These are phyloP conservation scores for Fusarium longipes DNA, from an alignment of 2,329 filamentous ascomycete species.

Conservation along the genomic window DNA sequence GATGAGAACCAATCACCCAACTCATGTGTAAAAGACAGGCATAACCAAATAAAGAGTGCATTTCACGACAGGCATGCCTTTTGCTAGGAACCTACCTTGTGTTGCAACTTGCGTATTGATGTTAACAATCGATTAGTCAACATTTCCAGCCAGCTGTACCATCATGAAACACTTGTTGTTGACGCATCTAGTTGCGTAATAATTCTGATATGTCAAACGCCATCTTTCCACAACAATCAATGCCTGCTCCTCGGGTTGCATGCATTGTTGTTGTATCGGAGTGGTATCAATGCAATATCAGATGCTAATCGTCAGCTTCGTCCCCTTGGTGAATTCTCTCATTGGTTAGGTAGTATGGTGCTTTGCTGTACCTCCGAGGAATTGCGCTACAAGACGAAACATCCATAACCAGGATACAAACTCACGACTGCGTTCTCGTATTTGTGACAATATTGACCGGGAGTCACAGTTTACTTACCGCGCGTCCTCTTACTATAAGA, in stretches of 20 bases:
- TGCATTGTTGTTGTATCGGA: slow-evolving; percentile 26
- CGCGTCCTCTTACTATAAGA: slow-evolving; percentile 8
- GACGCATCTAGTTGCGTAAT: slow-evolving; percentile 26
- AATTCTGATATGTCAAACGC: slow-evolving; percentile 32
- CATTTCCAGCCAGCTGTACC: slow-evolving; percentile 27
- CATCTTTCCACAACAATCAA: slow-evolving; percentile 23
- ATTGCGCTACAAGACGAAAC: slow-evolving; percentile 21
- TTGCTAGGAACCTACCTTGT: slow-evolving; percentile 1
- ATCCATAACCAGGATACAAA: slow-evolving; percentile 17
- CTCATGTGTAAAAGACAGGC: slow-evolving; percentile 17
- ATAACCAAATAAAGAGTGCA: slow-evolving; percentile 7
- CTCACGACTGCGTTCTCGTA: slow-evolving; percentile 10
- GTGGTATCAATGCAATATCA: slow-evolving; percentile 22
- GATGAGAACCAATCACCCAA: slow-evolving; percentile 17
- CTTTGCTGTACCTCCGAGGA: slow-evolving; percentile 28
- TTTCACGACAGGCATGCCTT: slow-evolving; percentile 13
- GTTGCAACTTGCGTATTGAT: not conserved
- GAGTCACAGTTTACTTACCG: not conserved
- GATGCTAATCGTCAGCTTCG: slow-evolving; percentile 23
- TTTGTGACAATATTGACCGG: not conserved
- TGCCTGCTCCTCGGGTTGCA: slow-evolving; percentile 27
- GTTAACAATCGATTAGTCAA: slow-evolving; percentile 3
- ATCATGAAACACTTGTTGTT: slow-evolving; percentile 21
- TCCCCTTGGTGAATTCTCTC: slow-evolving; percentile 25
- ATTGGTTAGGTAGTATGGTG: slow-evolving; percentile 29